Evolutionary conservation across 805 yeast species (phyloP), one percentile per base, ranked within the genome.

Genomic region (Myxozyma geophila): DNA sequence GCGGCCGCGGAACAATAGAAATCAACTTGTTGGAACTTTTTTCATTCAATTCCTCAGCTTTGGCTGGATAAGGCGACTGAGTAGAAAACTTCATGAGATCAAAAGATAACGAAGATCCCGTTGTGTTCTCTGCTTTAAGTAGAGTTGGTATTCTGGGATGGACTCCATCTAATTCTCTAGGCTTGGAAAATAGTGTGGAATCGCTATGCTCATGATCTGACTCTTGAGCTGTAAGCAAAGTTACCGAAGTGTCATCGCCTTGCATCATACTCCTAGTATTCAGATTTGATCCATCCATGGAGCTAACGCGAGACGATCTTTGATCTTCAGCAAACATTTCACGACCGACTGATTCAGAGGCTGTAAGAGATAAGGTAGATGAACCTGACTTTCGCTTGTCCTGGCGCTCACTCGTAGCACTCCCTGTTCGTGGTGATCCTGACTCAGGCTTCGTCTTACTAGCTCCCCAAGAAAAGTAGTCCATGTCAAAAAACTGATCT

Each of bases 401-500:
- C 23, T 28, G 40, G 39, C 17, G 53, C 28, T 35, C 39, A 12
- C 40, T 8, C 7, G 35, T 19, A 7, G 55, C 4, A 12, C 39
- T 54, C 49, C 41, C 49, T 28, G 40, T n/a, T 10, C 4, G 13
- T 12, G 40, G 19, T 28, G 49, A 10, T 1, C 51, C 48, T 7
- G 41, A 13, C 7, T 17, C 35, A 3, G 35, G n/a, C 41, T 36
- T 44, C 10, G 40, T 23, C 43, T 44, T 40, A 12, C 28, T 7
- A 5, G 13, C 21, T 2, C 35, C 49, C 10, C 15, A 15, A 19
- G 58, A 44, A 43, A 54, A 54, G 35, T 54, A 54, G n/a, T 54
- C 58, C 43, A 54, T 43, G 40, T 54, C 58, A n/a, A 54, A 28
- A 43, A 43, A 35, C 17, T 54, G 58, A 33, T 36, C 10, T 17